Base-by-base conservation (phyloP, 345 rosid species). In the Citropsis articulata region DNA sequence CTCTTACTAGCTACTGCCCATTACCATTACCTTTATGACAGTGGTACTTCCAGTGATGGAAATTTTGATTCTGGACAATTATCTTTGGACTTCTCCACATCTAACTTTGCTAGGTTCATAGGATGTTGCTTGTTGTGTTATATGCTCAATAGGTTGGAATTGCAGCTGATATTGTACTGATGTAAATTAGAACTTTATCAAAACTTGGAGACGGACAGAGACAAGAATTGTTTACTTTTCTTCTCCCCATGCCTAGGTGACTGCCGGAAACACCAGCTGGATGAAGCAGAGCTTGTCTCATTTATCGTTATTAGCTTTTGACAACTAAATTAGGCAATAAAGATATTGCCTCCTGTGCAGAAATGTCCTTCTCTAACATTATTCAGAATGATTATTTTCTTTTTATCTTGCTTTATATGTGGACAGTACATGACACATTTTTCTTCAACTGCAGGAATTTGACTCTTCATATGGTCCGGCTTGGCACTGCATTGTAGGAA, bases 401-500 rank as follows among this genome's bases (percentile, higher is more conserved):
- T 33, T 19, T 33, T 18, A 6, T 66, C 16, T 21, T 4, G 30
- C 64, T 40, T 33, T 62, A 59, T 42, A 42, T 3, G 42, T 21
- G 33, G 59, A 65, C 42, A 14, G 27, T 31, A 28, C 3, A 14
- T 73, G 24, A 78, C 57, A 9, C 60, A 18, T 66, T 75, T 78
- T 24, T n/a, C 22, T 69, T 66, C 73, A 62, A 21, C 69, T 67
- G 16, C 93, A 95, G 98, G 98, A 93, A 73, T 95, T 95, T 9
- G 98, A 95, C 79, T 88, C 92, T 4, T 86, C 89, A 5, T 91
- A 88, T 61, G 98, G 98, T 19, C 98, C 98, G 36, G 98, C 97
- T 76, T 95, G 98, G 98, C 99, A 95, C 78, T 95, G 98, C 92
- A 91, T 95, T 10, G 99, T 95, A 50, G 99, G 99, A 33, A 91